Evolutionary conservation across 768 basidiomycete genomes (phyloP), one percentile per base, ranked within the genome.

Genomic region (Brasilioporus rufonigricans): DNA sequence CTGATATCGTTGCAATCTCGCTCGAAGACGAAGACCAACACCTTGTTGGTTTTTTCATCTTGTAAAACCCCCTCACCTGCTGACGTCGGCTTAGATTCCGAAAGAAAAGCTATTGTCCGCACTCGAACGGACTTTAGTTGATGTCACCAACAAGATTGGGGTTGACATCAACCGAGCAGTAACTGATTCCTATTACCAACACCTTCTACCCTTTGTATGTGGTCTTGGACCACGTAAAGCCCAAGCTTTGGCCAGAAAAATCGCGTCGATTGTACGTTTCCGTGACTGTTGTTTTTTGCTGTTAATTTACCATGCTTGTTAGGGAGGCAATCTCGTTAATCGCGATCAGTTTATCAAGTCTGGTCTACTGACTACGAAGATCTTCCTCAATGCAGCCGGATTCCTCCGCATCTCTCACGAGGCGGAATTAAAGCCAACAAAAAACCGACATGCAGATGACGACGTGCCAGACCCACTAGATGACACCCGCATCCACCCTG

Each of bases 161-260:
- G 94, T 98, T 43, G 95, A 98, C 68, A 89, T 99, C 75, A 98
- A 99, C 69, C 87, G 89, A 29, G 91, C 93, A 32, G 86, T 93
- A 18, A 84, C 85, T 2, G 93, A 98, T 69, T 63, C 85, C 4
- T 97, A 98, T 70, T 93, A 97, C 66, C 87, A 91, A 61, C 80
- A 87, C 48, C 79, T 98, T 31, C 78, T 99, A 11, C 94, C 89
- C 2, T 96, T 91, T 65, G 83, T 99, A 39, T 85, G 93, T 64
- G 97, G 97, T 14, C 78, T 99, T 48, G 97, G 97, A 9, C 97
- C 94, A 10, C 83, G 97, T 53, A 99, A 99, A 70, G 92, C 94
- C 5, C 87, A 92, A 60, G 81, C 82, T 6, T 68, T 98, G 41
- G 78, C 93, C 33, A 87, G 87, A 71, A 90, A 88, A 68, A 93